Evolutionary conservation across 108 stramenopile genomes (phyloP).

Genomic region (Skeletonema potamos): DNA sequence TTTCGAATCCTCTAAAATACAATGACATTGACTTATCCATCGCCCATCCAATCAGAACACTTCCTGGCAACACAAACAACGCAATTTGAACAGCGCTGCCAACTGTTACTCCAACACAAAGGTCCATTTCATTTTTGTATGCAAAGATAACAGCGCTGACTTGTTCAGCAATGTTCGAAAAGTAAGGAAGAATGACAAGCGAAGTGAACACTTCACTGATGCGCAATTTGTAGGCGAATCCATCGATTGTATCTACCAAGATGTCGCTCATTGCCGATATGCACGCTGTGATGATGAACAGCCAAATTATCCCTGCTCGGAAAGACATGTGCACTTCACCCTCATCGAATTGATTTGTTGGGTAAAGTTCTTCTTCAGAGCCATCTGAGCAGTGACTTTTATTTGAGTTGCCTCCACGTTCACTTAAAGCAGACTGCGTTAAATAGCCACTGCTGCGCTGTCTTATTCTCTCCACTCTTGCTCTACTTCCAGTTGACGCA

Average conservation of each 20-base stretch:
- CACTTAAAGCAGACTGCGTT: neutral
- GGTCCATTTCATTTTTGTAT: constrained; percentile 95
- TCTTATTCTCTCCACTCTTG: neutral
- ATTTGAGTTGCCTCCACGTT: neutral
- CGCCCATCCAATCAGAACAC: constrained; percentile 89
- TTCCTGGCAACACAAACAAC: constrained; percentile 92
- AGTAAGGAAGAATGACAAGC: constrained; percentile 94
- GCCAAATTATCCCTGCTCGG: constrained; percentile 82
- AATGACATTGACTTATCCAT: constrained; percentile 88
- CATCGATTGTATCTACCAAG: constrained; percentile 94
- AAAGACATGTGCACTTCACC: constrained; percentile 67
- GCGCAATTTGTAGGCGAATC: constrained; percentile 74
- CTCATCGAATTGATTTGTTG: constrained; percentile 5
- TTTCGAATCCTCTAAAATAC: constrained; percentile 89
- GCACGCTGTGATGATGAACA: constrained; percentile 84
- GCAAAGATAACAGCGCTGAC: constrained; percentile 93
- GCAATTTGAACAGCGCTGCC: constrained; percentile 96
- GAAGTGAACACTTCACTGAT: constrained; percentile 93
- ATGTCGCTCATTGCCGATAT: constrained; percentile 93
- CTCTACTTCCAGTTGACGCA: neutral
- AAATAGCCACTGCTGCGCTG: neutral
- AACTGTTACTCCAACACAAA: constrained; percentile 94
- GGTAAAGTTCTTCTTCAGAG: constrained; percentile 18
- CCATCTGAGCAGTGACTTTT: constrained; percentile 57
- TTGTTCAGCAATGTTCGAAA: constrained; percentile 98